These are phyloP conservation scores for Monilinia fructigena DNA, from an alignment of 2,329 filamentous ascomycete genomes.

Conservation along the genomic window DNA sequence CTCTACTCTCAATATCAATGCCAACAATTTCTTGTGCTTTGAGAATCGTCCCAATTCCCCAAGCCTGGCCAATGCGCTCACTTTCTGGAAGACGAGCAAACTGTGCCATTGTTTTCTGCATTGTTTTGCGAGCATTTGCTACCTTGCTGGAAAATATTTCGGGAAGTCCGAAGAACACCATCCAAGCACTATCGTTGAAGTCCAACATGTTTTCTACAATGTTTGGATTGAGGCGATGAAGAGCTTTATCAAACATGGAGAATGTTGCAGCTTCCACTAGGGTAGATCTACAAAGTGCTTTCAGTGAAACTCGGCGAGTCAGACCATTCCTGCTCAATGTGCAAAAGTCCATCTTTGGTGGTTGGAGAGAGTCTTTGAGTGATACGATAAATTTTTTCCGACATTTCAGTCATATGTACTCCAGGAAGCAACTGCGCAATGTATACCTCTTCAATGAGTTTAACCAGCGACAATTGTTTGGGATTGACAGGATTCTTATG, in stretches of 20 bases:
- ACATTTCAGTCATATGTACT: conserved; percentile 17
- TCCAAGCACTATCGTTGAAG: conserved; percentile 16
- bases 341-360: conserved; percentile 15
- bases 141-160: conserved; percentile 17
- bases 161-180: conserved; percentile 19
- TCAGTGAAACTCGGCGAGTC: conserved; percentile 10
- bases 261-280: conserved; percentile 19
- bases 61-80: conserved; percentile 1
- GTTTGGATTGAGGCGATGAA: conserved; percentile 15
- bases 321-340: conserved; percentile 10
- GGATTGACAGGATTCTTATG: conserved; percentile 17
- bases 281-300: not conserved
- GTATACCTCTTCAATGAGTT: conserved; percentile 16
- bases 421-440: conserved; percentile 18
- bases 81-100: conserved; percentile 13
- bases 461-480: conserved; percentile 10
- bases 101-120: conserved; percentile 10
- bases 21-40: conserved; percentile 12
- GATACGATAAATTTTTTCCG: conserved; percentile 5
- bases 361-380: conserved; percentile 5
- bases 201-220: conserved; percentile 16
- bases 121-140: conserved; percentile 14
- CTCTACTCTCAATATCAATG: conserved; percentile 13
- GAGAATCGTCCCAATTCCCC: conserved; percentile 7
- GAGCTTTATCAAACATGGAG: conserved; percentile 17